A percentile compares a stretch with the other conserved stretches of the same genome.
Evolutionary conservation across 2,329 filamentous ascomycete species (phyloP).

Genomic region (Emericellopsis cladophorae): DNA sequence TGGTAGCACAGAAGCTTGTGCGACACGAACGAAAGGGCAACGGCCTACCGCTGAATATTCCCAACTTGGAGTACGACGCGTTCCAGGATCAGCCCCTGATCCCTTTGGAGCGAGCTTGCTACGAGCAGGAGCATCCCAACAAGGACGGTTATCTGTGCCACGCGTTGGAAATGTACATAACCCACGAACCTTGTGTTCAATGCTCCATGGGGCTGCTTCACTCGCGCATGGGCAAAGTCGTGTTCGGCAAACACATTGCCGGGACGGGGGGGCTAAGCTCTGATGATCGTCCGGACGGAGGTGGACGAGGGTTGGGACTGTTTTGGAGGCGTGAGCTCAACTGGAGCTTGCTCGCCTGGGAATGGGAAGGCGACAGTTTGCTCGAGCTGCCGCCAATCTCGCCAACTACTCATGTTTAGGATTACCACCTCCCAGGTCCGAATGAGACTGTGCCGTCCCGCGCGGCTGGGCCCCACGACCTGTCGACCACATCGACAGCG

Average conservation of each 20-base stretch:
- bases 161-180: slow-evolving; percentile 84
- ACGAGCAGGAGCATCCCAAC: slow-evolving; percentile 49
- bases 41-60: slow-evolving; percentile 17
- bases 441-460: slow-evolving; percentile 14
- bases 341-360: slow-evolving; percentile 76
- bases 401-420: slow-evolving; percentile 36
- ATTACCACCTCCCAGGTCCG: slow-evolving; percentile 27
- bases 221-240: slow-evolving; percentile 76
- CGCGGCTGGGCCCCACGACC: neutral
- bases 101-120: slow-evolving; percentile 50
- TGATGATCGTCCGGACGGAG: slow-evolving; percentile 49
- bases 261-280: slow-evolving; percentile 73
- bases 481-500: neutral
- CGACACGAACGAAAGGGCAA: slow-evolving; percentile 34
- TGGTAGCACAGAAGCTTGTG: slow-evolving; percentile 60
- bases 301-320: slow-evolving; percentile 50
- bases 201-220: slow-evolving; percentile 95
- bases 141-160: slow-evolving; percentile 87
- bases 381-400: slow-evolving; percentile 26
- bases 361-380: slow-evolving; percentile 45
- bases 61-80: slow-evolving; percentile 42
- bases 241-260: slow-evolving; percentile 70
- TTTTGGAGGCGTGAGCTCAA: slow-evolving; percentile 70
- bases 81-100: slow-evolving; percentile 59
- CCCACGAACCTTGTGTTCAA: slow-evolving; percentile 92